Evolutionary conservation across 495 filamentous ascomycete genomes (phyloP), one percentile per base, ranked within the genome.

Genomic region (Cercophora scortea): DNA sequence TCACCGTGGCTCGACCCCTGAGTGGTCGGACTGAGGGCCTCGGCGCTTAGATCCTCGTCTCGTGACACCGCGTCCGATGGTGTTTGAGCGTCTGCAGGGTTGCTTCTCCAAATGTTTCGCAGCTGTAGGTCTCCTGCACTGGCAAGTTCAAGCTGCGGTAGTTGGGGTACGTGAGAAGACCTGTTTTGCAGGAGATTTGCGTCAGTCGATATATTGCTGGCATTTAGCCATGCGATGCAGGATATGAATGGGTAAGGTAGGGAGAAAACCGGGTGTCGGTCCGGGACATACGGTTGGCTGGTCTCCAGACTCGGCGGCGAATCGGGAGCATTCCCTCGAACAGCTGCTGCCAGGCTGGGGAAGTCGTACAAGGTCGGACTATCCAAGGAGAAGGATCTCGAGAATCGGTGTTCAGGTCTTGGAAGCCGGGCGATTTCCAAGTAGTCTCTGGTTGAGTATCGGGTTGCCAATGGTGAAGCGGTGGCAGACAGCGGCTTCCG

Each of bases 281-380:
- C 54, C 38, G 47, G 44, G 54, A 64, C 65, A 36, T 62, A 68
- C 65, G 50, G 57, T 49, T 56, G 58, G 59, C 55, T 64, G 50
- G 43, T 15, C 13, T 47, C 55, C 13, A 56, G 49, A 40, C 51
- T 53, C 34, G 52, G 18, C 17, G 55, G 35, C 45, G 56, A 58
- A 42, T 54, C 52, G 15, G 50, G 40, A 25, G 60, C 35, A 17
- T 49, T 56, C 56, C 62, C 50, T 36, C 47, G 44, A 42, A 51
- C 57, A 17, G 42, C 47, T 10, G 54, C 56, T 34, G 53, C 19
- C 35, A 55, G 17, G 39, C 46, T 50, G 50, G 74, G 74, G 52
- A 79, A 79, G 55, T 79, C 77, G 68, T 79, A 78, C 47, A 81
- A 68, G 7, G 76, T 80, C 49, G 77, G 78, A 52, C 78, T 80